Evolutionary conservation across 2,329 filamentous ascomycete genomes (phyloP).

Genomic region (Fusarium dlaminii): DNA sequence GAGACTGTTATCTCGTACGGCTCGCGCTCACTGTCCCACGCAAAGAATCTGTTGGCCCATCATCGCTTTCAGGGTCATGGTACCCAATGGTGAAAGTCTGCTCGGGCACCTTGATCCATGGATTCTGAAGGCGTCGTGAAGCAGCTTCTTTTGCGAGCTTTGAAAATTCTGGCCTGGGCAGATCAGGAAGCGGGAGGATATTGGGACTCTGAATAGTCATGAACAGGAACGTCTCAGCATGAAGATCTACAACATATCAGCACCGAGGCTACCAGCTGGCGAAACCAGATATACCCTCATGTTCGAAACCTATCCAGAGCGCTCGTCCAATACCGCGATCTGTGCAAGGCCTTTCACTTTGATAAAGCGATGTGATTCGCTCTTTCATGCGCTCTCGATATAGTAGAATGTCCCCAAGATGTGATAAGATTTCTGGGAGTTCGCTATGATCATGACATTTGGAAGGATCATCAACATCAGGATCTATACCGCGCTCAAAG

Average conservation of each 20-base stretch:
- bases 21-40: constrained; percentile 30
- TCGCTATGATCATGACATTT: constrained; percentile 29
- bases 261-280: fast-evolving
- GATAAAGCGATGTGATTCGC: constrained; percentile 5
- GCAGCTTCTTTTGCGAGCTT: constrained; percentile 19
- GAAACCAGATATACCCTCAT: neutral
- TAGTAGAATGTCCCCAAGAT: constrained; percentile 1
- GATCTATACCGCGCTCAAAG: constrained; percentile 18
- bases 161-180: constrained; percentile 2
- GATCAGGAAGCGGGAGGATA: neutral
- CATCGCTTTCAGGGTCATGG: constrained; percentile 6
- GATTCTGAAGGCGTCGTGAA: neutral
- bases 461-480: constrained; percentile 16
- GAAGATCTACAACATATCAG: neutral
- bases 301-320: constrained; percentile 31
- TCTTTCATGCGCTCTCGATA: constrained; percentile 22
- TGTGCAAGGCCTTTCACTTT: neutral
- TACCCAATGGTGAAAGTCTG: constrained; percentile 12
- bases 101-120: neutral
- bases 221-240: constrained; percentile 26
- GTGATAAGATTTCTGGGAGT: constrained; percentile 17
- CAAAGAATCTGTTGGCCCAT: constrained; percentile 22
- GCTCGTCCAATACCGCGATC: constrained; percentile 10
- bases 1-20: neutral
- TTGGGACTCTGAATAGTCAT: constrained; percentile 26